Base-by-base conservation (phyloP, 345 rosid species). In the Linum tenue region DNA sequence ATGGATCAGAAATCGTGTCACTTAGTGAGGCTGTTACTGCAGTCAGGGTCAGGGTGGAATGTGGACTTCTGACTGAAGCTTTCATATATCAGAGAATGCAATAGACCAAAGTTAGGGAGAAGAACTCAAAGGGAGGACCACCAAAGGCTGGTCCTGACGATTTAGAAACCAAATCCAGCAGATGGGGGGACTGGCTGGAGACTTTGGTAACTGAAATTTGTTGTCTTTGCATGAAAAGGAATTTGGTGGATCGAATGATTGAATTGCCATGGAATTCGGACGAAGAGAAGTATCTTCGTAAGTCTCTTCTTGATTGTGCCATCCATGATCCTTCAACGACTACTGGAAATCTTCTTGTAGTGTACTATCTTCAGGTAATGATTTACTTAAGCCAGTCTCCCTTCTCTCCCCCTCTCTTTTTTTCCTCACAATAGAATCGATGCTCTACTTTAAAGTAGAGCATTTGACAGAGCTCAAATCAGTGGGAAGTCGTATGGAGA, bases 61-160 rank as follows among this genome's bases (percentile, higher is more conserved):
- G 95, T 77, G 96, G 88, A 39, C 95, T 95, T 71, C 48, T 95
- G 77, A 95, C 89, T 37, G 99, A 95, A 80, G 95, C 99, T 53
- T 91, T 91, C 73, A 82, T 85, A 70, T 79, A 83, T 79, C 99
- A 91, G 79, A 87, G 96, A 69, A 71, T 78, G 77, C 82, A 87
- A 59, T 89, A 91, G 79, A 60, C 79, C 66, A 86, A 84, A 82
- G 76, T 86, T 43, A 83, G 77, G 77, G 95, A 87, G 78, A 77
- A 68, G 51, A 82, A 81, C 69, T 65, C 77, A 67, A 87, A 76
- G 70, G 69, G 65, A 76, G 87, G 73, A 70, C 62, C 62, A 9
- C 75, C 44, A 41, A 76, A 44, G 55, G 74, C 72, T 67, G 55
- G 31, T 22, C 31, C 80, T 12, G 64, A 70, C 56, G 80, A 81